Base-by-base conservation (phyloP, 148 eudicot genomes). In the Fallopia convolvulus region DNA sequence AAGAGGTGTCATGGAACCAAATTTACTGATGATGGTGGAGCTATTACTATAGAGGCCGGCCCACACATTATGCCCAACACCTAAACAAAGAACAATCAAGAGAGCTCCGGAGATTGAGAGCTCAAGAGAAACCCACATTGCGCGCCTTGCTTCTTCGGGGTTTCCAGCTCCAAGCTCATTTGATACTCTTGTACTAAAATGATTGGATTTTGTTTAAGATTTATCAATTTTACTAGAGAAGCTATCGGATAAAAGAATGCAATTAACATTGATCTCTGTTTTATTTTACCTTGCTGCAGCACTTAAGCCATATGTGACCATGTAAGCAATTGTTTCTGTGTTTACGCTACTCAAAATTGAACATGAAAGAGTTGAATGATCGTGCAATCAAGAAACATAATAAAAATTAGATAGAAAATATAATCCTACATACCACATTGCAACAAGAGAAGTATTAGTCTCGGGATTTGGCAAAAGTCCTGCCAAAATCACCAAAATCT, bases 111-210 rank as follows among this genome's bases (percentile, higher is more conserved):
- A 20, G 70, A 94, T 48, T 39, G 93, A 85, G 44, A 94, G 84
- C 89, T 84, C 90, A 33, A 94, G 77, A 76, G 97, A 78, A 42
- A 91, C 91, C 7, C 12, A 49, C 93, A 89, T 89, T 40, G 93
- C 94, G 11, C 80, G 86, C 81, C 84, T 94, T 4, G 97, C 97
- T 79, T 80, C 66, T 26, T 79, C 83, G n/a, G 87, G 75, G 55
- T 86, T 83, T 9, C 90, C 89, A 1, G 94, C 89, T 78, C 98
- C 98, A 41, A 94, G 88, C 84, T 91, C 98, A 74, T 94, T 94
- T 7, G 98, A 90, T 66, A 94, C 97, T 85, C 97, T 86, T 20
- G 98, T 91, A 85, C 98, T 94, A 86, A 30, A 10, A 65, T 65
- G 39, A 36, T 36, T 36, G 39, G 39, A 36, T 36, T 36, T 36